Evolutionary conservation across 228 moss, liverwort and hornwort species (phyloP).

Genomic region (Sphagnum magellanicum): DNA sequence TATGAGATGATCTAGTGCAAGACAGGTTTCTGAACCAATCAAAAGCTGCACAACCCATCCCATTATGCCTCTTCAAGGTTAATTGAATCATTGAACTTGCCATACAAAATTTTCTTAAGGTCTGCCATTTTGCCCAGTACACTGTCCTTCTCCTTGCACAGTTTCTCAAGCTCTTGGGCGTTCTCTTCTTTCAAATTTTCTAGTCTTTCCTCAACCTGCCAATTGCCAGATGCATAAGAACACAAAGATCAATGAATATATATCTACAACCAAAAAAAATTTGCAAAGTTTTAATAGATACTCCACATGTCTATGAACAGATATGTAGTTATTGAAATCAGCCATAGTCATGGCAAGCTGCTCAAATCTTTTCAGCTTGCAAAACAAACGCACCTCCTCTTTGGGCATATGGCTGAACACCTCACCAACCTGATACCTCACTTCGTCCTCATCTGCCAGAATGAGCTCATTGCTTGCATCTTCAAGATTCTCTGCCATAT

Average conservation of each 20-base stretch:
- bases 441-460: slow-evolving; percentile 88
- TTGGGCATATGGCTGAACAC: slow-evolving; percentile 82
- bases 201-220: slow-evolving; percentile 56
- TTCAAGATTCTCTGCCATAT: slow-evolving; percentile 81
- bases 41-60: neutral
- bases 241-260: neutral
- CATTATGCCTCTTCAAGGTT: slow-evolving; percentile 88
- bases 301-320: too few relatives aligned
- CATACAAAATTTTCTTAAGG: slow-evolving; percentile 73
- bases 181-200: slow-evolving; percentile 65
- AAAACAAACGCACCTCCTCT: slow-evolving; percentile 39
- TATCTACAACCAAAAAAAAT: too few relatives aligned
- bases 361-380: too few relatives aligned
- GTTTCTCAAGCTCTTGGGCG: slow-evolving; percentile 49
- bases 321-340: too few relatives aligned
- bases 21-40: too few relatives aligned
- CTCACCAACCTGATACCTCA: slow-evolving; percentile 84
- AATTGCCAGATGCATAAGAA: neutral
- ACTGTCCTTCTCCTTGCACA: slow-evolving; percentile 55
- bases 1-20: too few relatives aligned
- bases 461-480: slow-evolving; percentile 96
- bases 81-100: slow-evolving; percentile 93
- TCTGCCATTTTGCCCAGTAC: slow-evolving; percentile 88
- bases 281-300: too few relatives aligned
- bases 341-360: too few relatives aligned